Conservation (phyloP, 1,284 basidiomycete genomes). For the Puccinia coronata region DNA sequence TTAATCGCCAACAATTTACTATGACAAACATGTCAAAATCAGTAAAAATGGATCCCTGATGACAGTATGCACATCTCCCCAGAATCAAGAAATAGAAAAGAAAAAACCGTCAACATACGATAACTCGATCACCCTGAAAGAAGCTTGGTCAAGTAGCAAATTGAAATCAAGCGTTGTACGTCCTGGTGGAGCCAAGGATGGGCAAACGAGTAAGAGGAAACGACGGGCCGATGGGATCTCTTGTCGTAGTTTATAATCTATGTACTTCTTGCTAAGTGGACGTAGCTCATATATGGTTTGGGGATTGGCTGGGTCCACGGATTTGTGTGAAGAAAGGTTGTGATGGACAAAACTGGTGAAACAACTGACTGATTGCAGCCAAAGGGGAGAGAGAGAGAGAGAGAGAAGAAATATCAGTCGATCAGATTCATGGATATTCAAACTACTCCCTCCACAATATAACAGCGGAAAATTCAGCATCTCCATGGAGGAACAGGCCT, state of each 20-base stretch:
- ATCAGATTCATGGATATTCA: not conserved
- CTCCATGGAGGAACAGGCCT: constrained; percentile 21
- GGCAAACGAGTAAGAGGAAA: not conserved
- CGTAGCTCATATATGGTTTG: not conserved
- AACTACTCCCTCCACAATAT: not conserved
- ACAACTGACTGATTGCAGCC: not conserved
- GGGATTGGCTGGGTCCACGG: not conserved
- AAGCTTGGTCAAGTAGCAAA: not conserved
- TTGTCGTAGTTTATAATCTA: not conserved
- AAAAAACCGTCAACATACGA: not conserved
- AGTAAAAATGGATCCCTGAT: not conserved
- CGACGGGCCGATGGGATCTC: not conserved
- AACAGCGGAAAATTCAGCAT: not conserved
- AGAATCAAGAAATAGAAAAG: not conserved
- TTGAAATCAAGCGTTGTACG: not conserved
- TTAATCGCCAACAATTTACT: not conserved
- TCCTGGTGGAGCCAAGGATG: not conserved
- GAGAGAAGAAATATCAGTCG: constrained; percentile 4
- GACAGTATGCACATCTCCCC: no score
- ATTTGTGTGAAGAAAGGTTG: not conserved
- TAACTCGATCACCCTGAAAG: not conserved
- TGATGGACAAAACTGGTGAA: not conserved
- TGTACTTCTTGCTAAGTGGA: not conserved
- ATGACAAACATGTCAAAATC: not conserved
- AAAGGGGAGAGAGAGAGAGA: not conserved